Base-by-base conservation (phyloP, 2,329 filamentous ascomycete species). In the Trichoderma sp. region DNA sequence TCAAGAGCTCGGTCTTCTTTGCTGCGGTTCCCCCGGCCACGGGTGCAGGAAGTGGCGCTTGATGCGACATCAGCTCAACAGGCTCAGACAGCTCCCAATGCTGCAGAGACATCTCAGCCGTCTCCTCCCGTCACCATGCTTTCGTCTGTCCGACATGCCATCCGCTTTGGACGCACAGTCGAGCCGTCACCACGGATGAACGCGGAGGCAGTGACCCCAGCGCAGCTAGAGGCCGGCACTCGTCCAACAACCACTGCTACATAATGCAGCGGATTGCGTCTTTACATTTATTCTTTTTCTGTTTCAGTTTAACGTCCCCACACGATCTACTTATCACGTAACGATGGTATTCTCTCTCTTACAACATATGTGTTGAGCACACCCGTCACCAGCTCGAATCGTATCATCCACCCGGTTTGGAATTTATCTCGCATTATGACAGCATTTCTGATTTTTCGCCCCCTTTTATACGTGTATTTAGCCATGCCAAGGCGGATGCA, bases 181-280 rank as follows among this genome's bases (percentile, higher is more conserved):
- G 70, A 74, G 36, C 73, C 76, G 26, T 64, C 74, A 26, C 53
- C 73, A 23, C 66, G 74, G 11, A 36, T 78, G 11, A 23, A 71
- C 9, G 53, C 68, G 2, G 74, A 76, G 23, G 68, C 71, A 9
- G 77, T 82, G 32, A 85, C 84, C 12, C 85, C 85, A 6, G 84
- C 83, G 65, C 84, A 86, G 74, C 79, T 86, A 12, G 85, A 86
- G 76, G 81, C 85, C 28, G 85, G 83, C 68, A 78, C 79, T 65
- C 80, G 81, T 65, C 75, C 74, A 17, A 59, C 75, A 5, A 62
- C 68, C 61, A 71, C 71, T 7, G 47, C 61, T 59, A 71, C 70
- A 65, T 66, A 13, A 66, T 17, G 39, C 43, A 17, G 62, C 28
- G 3, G 63, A 12, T 53, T 32, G 53, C 17, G 53, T 6, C 34